Evolutionary conservation across 1,139 yeast species (phyloP).

Genomic region (Geotrichum klebahnii): DNA sequence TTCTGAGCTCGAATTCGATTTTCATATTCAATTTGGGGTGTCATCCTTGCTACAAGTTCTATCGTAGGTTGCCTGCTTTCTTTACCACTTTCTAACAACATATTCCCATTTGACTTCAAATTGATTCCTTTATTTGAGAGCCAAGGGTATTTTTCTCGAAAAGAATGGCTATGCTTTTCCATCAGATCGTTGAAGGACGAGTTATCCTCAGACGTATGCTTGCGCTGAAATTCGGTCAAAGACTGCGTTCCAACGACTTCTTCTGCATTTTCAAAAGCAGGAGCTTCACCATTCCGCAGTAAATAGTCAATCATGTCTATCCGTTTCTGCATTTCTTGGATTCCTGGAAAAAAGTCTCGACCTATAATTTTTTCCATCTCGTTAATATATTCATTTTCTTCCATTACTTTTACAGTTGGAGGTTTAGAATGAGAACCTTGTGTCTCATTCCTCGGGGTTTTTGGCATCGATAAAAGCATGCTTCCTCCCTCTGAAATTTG

Average conservation of each 20-base stretch:
- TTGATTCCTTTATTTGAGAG: constrained; percentile 24
- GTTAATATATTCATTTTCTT: constrained; percentile 34
- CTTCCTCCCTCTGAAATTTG: constrained; percentile 11
- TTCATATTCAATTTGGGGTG: constrained; percentile 16
- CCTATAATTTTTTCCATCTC: constrained; percentile 32
- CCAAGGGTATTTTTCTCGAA: constrained; percentile 31
- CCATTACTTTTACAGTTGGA: constrained; percentile 25
- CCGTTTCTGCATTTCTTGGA: constrained; percentile 13
- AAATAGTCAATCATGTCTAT: constrained; percentile 21
- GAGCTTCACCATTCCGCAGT: constrained; percentile 12
- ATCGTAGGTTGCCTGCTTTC: not conserved
- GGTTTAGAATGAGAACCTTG: not conserved
- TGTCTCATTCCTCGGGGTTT: constrained; percentile 9
- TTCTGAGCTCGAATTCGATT: constrained; percentile 11
- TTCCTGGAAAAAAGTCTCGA: constrained; percentile 36
- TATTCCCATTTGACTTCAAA: constrained; percentile 8
- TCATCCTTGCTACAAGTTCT: constrained; percentile 15
- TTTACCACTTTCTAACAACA: constrained; percentile 1
- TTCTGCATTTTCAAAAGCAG: constrained; percentile 16
- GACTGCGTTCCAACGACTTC: constrained; percentile 18
- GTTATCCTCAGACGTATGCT: constrained; percentile 38
- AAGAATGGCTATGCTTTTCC: constrained; percentile 26
- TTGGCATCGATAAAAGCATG: constrained; percentile 11
- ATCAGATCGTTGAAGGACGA: constrained; percentile 33
- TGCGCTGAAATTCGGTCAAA: constrained; percentile 32